Conservation (phyloP, 2,329 filamentous ascomycete species). For the Lasiodiplodia gonubiensis region DNA sequence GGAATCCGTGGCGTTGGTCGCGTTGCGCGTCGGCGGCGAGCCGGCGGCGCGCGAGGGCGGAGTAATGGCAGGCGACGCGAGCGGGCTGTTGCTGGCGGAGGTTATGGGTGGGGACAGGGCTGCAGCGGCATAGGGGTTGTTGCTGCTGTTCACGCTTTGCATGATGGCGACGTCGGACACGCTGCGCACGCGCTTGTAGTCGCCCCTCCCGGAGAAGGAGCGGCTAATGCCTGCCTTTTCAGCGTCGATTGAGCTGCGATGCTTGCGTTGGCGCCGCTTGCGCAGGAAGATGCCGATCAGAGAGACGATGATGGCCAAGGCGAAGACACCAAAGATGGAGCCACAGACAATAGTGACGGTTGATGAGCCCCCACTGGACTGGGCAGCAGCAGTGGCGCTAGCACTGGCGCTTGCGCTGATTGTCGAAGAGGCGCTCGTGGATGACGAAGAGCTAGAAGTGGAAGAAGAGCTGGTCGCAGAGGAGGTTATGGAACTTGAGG, state of each 20-base stretch:
- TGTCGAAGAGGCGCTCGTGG: constrained; percentile 3
- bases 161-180: constrained; percentile 5
- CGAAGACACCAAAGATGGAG: constrained; percentile 23
- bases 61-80: background rate
- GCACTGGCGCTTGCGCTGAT: constrained; percentile 2
- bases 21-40: constrained; percentile 4
- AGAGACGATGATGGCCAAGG: constrained; percentile 22
- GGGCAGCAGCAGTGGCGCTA: background rate
- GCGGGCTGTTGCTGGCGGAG: background rate
- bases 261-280: constrained; percentile 18
- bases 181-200: constrained; percentile 15
- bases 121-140: background rate
- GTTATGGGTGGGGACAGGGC: background rate
- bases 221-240: constrained; percentile 9
- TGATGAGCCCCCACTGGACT: background rate
- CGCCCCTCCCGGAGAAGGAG: background rate
- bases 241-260: constrained; percentile 7
- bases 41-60: background rate
- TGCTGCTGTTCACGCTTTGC: background rate
- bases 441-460: constrained; percentile 2
- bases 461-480: background rate
- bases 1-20: background rate
- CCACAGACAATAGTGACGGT: constrained; percentile 16
- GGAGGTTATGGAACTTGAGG: background rate
- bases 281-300: constrained; percentile 12